Evolutionary conservation across 176 grass and related monocot species (phyloP), one percentile per base, ranked within the genome.

Genomic region (Themeda triandra): DNA sequence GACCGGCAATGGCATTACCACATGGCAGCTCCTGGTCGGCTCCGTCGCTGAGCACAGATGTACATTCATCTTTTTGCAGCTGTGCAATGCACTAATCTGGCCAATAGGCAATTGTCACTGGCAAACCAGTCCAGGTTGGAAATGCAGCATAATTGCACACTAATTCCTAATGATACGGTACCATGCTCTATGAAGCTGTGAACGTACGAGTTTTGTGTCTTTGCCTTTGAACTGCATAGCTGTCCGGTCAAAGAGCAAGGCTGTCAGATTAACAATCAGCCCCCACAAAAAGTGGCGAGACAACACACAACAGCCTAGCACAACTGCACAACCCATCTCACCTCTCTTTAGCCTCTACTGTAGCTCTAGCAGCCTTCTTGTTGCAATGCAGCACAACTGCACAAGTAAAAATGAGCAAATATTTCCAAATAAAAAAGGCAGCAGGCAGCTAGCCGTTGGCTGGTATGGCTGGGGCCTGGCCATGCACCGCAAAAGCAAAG

Each of bases 371-470:
- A 17, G 46, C 15, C 5, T 18, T 51, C 5, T 18, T 51, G 15
- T 51, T 51, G 17, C 46, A 17, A 18, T 6, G 24, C 25, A 62
- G 9, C 36, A 85, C 10, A 18, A 45, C 32, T 33, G 33, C 33
- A 35, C 33, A 35, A 35, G 1, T 54, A 9, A 40, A 17, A 28
- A 39, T 31, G 25, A 62, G 45, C 15, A 78, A 36, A 14, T n/a
- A n/a, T n/a, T n/a, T n/a, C n/a, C 39, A 13, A 44, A 12, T 23
- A 41, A 42, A 48, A 72, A 51, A 81, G 74, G 40, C 2, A 37
- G 37, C 45, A 35, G 28, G 59, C n/a, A 84, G 73, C 18, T 86
- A 92, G 86, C 79, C 86, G 90, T 86, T 88, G 82, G 60, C 24
- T 6, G 44, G 69, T 48, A 13, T 31, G 77, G 59, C n/a, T 46